phyloP scores from a whole-genome alignment of 257 asterid genomes.

The Gentiana macrophylla region DNA sequence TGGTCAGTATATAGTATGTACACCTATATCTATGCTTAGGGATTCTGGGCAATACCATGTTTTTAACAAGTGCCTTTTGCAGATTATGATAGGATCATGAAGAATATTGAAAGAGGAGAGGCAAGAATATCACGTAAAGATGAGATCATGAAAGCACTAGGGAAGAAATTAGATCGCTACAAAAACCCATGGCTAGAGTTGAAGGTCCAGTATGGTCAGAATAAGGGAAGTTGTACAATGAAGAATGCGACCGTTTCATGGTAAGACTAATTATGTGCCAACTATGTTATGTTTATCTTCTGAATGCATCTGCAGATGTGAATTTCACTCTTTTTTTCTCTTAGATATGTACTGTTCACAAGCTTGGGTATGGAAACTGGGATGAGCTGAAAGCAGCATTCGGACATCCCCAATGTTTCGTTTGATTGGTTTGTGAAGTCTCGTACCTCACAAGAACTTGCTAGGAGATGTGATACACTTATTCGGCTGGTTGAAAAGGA shows the following conservation, averaged over 20 bases:
- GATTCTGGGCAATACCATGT: no score
- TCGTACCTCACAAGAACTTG: constrained; percentile 94
- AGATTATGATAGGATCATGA: constrained; percentile 93
- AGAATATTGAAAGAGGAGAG: constrained; percentile 96
- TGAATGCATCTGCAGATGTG: background rate
- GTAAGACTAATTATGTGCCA: constrained; percentile 21
- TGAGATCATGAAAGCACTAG: constrained; percentile 97
- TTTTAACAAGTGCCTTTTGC: constrained; percentile 18
- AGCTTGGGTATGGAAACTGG: constrained; percentile 99
- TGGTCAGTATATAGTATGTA: constrained; percentile 29
- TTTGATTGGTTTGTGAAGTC: constrained; percentile 98
- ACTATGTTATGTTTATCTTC: background rate
- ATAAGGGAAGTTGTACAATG: constrained; percentile 95
- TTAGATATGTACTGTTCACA: constrained; percentile 96
- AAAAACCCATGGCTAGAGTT: constrained; percentile 97
- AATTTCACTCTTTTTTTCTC: background rate
- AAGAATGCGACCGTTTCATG: constrained; percentile 99
- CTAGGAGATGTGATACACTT: constrained; percentile 96
- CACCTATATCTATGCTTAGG: no score
- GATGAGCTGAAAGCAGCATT: constrained; percentile 96
- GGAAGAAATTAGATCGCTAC: constrained; percentile 91
- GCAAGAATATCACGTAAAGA: constrained; percentile 93
- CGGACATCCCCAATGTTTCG: constrained; percentile 94
- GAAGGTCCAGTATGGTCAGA: constrained; percentile 97
- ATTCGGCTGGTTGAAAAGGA: constrained; percentile 87